phyloP scores from a whole-genome alignment of 2,329 filamentous ascomycete species.

The Sordariomycetes sp. region DNA sequence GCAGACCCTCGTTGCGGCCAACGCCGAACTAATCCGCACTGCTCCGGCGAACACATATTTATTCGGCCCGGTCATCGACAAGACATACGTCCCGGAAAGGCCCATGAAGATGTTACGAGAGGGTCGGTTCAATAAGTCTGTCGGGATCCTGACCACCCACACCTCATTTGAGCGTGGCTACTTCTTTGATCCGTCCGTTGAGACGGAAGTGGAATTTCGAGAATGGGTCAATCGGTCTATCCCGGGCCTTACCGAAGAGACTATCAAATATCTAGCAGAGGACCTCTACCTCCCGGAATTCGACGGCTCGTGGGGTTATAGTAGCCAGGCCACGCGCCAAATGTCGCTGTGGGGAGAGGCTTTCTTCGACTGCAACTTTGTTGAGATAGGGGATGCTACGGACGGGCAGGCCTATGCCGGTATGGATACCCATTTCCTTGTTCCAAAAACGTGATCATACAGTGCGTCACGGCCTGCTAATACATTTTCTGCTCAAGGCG shows the following conservation, averaged over 20 bases:
- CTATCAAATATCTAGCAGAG: conserved; percentile 1
- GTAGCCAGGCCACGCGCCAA: conserved; percentile 5
- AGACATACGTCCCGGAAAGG: not conserved
- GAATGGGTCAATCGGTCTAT: conserved; percentile 4
- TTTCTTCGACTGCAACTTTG: conserved; percentile 7
- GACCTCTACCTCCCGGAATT: conserved; percentile 7
- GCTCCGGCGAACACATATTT: conserved; percentile 5
- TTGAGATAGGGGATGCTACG: conserved; percentile 3
- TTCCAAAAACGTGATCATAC: not conserved
- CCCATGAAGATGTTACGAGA: not conserved
- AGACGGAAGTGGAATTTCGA: conserved; percentile 6
- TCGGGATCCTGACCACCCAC: conserved; percentile 6
- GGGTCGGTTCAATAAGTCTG: conserved; percentile 1
- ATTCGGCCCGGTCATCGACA: conserved; percentile 5
- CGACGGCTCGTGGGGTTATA: conserved; percentile 6
- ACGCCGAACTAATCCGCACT: conserved; percentile 5
- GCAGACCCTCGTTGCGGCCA: conserved; percentile 6
- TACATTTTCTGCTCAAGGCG: not conserved
- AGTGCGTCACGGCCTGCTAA: not conserved
- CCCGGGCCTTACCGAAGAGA: conserved; percentile 1
- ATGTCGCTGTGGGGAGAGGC: conserved; percentile 7
- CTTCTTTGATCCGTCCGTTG: conserved; percentile 7
- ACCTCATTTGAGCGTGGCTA: conserved; percentile 7
- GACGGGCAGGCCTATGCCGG: conserved; percentile 6
- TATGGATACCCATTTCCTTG: not conserved